phyloP scores from a whole-genome alignment of 768 basidiomycete species.

The Boletus speciosus region DNA sequence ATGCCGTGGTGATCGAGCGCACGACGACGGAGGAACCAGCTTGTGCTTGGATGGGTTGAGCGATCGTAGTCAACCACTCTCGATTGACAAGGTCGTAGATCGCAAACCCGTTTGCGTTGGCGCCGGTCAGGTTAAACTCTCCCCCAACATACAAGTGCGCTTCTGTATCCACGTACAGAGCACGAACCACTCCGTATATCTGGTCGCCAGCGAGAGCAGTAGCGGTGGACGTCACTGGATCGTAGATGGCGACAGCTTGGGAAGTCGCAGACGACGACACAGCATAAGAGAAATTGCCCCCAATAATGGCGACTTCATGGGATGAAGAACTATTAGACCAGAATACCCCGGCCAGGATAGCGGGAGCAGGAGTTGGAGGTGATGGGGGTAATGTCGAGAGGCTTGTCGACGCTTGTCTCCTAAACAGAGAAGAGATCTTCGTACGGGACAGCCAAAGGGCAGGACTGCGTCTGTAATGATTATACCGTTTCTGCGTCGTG shows the following conservation, averaged over 20 bases:
- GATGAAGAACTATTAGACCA: conserved; percentile 78
- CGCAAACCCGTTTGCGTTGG: conserved; percentile 64
- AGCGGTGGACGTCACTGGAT: conserved; percentile 47
- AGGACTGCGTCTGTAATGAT: conserved; percentile 34
- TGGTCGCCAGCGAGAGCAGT: conserved; percentile 57
- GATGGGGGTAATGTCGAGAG: conserved; percentile 52
- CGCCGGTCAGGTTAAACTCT: conserved; percentile 63
- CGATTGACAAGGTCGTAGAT: conserved; percentile 71
- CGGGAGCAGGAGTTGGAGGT: conserved; percentile 63
- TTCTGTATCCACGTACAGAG: conserved; percentile 65
- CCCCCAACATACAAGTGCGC: conserved; percentile 79
- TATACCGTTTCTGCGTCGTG: conserved; percentile 37
- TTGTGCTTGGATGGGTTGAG: conserved; percentile 58
- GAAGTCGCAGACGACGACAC: conserved; percentile 38
- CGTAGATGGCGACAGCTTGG: conserved; percentile 68
- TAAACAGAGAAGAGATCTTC: conserved; percentile 39
- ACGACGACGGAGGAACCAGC: conserved; percentile 59
- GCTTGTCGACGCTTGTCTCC: conserved; percentile 49
- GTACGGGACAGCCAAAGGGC: conserved; percentile 50
- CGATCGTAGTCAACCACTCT: conserved; percentile 55
- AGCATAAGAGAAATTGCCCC: conserved; percentile 82
- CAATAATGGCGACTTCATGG: conserved; percentile 71
- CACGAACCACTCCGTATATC: conserved; percentile 70
- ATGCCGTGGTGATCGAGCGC: conserved; percentile 63
- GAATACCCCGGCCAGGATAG: conserved; percentile 82